These are phyloP conservation scores for Hymenoscyphus albidus DNA, from an alignment of 2,329 filamentous ascomycete genomes.

Conservation along the genomic window DNA sequence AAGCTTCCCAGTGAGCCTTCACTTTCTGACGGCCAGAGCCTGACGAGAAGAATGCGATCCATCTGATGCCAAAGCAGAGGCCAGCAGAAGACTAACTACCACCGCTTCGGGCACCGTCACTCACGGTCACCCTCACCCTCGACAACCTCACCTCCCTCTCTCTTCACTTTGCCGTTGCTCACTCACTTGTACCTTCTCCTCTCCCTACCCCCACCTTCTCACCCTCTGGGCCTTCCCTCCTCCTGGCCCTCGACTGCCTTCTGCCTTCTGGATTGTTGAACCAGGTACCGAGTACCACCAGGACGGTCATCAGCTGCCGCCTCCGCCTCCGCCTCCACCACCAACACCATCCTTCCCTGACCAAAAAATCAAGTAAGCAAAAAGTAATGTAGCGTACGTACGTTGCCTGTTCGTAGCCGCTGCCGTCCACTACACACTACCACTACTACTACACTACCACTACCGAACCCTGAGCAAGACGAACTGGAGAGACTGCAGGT, in stretches of 20 bases:
- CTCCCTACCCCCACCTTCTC: not conserved
- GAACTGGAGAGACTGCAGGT: too few species aligned
- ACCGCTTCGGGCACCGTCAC: not conserved
- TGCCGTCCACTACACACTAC: not conserved
- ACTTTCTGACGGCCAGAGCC: not conserved
- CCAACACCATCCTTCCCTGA: not conserved
- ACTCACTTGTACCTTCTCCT: not conserved
- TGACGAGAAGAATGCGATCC: not conserved
- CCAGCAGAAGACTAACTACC: not conserved
- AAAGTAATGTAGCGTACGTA: not conserved
- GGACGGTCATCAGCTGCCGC: not conserved
- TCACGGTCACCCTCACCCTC: not conserved
- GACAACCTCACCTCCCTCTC: not conserved
- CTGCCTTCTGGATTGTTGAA: too few species aligned
- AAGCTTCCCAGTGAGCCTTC: not conserved
- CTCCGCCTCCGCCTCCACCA: not conserved
- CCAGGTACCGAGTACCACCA: slow-evolving; percentile 5
- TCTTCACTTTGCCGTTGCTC: not conserved
- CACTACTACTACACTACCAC: too few species aligned
- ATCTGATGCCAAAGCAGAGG: not conserved
- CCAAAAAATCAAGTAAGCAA: slow-evolving; percentile 7
- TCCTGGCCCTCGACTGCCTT: too few species aligned
- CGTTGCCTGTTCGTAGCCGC: not conserved
- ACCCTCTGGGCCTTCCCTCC: not conserved
- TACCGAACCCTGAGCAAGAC: too few species aligned